These are phyloP conservation scores for Luzula sylvatica DNA, from an alignment of 176 grass and related monocot species.

Conservation along the genomic window DNA sequence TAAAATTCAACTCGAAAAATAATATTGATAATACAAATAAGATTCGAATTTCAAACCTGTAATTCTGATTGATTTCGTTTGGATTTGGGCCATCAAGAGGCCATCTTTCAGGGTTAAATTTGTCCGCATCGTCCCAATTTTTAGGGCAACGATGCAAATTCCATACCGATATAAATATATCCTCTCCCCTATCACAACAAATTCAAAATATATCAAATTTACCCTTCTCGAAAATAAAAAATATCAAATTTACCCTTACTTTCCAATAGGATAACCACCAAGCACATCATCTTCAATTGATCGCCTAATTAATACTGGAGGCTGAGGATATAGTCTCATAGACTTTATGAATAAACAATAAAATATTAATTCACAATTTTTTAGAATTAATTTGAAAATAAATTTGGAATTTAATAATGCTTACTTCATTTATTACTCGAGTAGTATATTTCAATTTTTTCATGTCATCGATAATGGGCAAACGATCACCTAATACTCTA, in stretches of 20 bases:
- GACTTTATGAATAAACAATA: slow-evolving; percentile 37
- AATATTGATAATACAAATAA: too few species aligned
- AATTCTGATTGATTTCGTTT: slow-evolving; percentile 96
- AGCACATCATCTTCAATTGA: slow-evolving; percentile 85
- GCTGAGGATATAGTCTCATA: slow-evolving; percentile 89
- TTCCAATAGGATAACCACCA: slow-evolving; percentile 66
- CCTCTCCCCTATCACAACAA: slow-evolving; percentile 49
- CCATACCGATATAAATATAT: slow-evolving; percentile 97
- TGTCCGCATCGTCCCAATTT: slow-evolving; percentile 79
- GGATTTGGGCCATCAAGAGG: slow-evolving; percentile 88
- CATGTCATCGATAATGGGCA: slow-evolving; percentile 72
- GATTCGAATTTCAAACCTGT: slow-evolving; percentile 38
- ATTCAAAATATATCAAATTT: background rate
- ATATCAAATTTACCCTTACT: slow-evolving; percentile 29
- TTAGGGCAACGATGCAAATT: slow-evolving; percentile 82
- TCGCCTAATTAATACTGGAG: slow-evolving; percentile 84
- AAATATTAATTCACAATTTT: too few species aligned
- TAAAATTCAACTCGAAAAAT: slow-evolving; percentile 2
- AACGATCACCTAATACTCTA: slow-evolving; percentile 62
- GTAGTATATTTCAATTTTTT: slow-evolving; percentile 90
- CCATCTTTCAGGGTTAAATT: slow-evolving; percentile 97
- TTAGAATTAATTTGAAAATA: background rate
- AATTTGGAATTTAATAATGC: slow-evolving; percentile 9
- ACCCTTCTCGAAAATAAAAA: slow-evolving; percentile 12
- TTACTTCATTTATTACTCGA: slow-evolving; percentile 95